Base-by-base conservation (phyloP, 108 stramenopile genomes). In the Skeletonema potamos region DNA sequence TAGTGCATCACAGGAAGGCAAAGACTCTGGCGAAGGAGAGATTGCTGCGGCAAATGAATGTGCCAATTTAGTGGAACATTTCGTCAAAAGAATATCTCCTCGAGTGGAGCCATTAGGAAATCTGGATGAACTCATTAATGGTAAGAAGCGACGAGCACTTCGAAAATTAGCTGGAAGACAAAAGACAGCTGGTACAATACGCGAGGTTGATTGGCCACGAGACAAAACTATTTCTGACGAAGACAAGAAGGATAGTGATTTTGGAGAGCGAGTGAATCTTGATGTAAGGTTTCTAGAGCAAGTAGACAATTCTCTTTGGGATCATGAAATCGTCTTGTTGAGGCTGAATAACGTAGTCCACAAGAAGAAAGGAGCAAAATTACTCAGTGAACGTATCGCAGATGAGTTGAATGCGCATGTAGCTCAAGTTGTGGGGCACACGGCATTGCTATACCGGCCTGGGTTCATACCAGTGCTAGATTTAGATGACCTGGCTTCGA, bases 381-480 rank as follows among this genome's bases (percentile, higher is more conserved):
- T 76, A 36, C 56, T 94, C n/a, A 87, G 84, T 24, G 75, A 75
- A 61, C 58, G 87, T 8, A 78, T 94, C 24, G 90, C 88, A 11
- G 41, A 66, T 11, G 77, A 74, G 12, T 46, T 94, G 34, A 64
- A 81, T 44, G 93, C 91, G 0, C 89, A 94, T 75, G 81, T 91
- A 9, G 87, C 89, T 6, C 90, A 94, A 77, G 82, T 86, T 0
- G 48, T 89, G 6, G 93, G 93, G 2, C 93, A 94, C 63, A 94
- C 91, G 2, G 86, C 69, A 2, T 54, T 94, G 68, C 48, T 94
- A 20, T 94, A 94, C 70, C 80, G 93, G 66, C 89, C 89, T 2
- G 86, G 70, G 6, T 60, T 73, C 7, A 88, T 88, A 15, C 80
- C 90, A 2, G 60, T 79, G 3, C 27, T 94, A 68, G 83, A 92